Conservation (phyloP, 2,329 filamentous ascomycete species). For the Pseudogymnoascus sp. region DNA sequence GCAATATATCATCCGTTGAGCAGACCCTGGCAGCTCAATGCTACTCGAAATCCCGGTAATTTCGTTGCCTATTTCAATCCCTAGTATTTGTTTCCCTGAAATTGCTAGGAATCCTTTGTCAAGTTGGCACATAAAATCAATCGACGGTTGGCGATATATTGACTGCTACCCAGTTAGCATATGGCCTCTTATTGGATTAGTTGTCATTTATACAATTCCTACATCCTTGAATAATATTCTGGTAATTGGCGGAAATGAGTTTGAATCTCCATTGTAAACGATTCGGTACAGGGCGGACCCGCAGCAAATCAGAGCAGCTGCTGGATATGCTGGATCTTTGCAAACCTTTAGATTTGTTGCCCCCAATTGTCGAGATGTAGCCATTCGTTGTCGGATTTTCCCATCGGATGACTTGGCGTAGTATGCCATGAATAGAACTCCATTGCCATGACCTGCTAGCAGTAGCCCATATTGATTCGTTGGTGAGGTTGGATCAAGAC, state of each 20-base stretch:
- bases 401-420: not conserved
- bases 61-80: not conserved
- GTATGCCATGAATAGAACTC: constrained; percentile 1
- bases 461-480: constrained; percentile 1
- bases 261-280: not conserved
- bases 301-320: constrained; percentile 38
- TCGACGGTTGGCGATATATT: not conserved
- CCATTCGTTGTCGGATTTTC: constrained; percentile 6
- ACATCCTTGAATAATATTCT: not conserved
- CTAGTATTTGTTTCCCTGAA: not conserved
- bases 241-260: not conserved
- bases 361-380: constrained; percentile 17
- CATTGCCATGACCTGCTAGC: constrained; percentile 7
- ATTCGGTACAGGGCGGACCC: constrained; percentile 35
- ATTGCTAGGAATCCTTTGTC: not conserved
- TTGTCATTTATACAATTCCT: not conserved
- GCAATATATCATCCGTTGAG: constrained; percentile 43
- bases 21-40: constrained; percentile 1
- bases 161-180: not conserved
- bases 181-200: not conserved
- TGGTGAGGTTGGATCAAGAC: not conserved
- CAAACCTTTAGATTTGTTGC: constrained; percentile 20
- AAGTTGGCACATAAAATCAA: not conserved
- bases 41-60: not conserved
- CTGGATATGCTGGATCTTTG: constrained; percentile 15